A percentile compares a stretch with the other conserved stretches of the same genome.
Conservation (phyloP, 129 eudicot genomes). For the Artemisia tridentata region DNA sequence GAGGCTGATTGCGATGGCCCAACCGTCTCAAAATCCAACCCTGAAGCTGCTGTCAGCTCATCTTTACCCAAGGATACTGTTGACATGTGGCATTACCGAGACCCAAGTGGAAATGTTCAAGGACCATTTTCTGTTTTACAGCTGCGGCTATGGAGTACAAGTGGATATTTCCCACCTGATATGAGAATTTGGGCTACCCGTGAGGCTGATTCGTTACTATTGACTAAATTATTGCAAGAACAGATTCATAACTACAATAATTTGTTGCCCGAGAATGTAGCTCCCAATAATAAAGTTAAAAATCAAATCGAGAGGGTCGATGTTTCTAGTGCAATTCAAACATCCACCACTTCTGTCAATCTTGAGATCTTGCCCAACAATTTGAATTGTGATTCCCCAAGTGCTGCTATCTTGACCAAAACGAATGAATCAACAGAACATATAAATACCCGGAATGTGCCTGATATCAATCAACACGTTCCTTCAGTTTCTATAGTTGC, state of each 20-base stretch:
- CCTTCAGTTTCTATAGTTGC: conserved; percentile 31
- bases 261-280: conserved; percentile 16
- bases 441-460: conserved; percentile 16
- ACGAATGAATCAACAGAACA: conserved; percentile 11
- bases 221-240: conserved; percentile 59
- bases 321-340: conserved; percentile 28
- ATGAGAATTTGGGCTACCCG: conserved; percentile 79
- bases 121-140: conserved; percentile 90
- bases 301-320: conserved; percentile 23
- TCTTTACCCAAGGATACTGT: conserved; percentile 31
- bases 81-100: conserved; percentile 84
- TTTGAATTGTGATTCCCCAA: conserved; percentile 32
- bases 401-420: conserved; percentile 18
- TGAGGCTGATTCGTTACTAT: conserved; percentile 62
- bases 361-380: conserved; percentile 36
- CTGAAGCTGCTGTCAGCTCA: conserved; percentile 42
- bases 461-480: conserved; percentile 29
- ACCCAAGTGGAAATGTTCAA: conserved; percentile 81
- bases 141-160: conserved; percentile 75
- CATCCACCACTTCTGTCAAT: conserved; percentile 33
- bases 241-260: conserved; percentile 31
- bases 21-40: conserved; percentile 20
- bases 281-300: conserved; percentile 24
- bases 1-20: conserved; percentile 31
- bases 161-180: conserved; percentile 77